Evolutionary conservation across 306 rosid genomes (phyloP), one percentile per base, ranked within the genome.

Genomic region (Lupinus albus): DNA sequence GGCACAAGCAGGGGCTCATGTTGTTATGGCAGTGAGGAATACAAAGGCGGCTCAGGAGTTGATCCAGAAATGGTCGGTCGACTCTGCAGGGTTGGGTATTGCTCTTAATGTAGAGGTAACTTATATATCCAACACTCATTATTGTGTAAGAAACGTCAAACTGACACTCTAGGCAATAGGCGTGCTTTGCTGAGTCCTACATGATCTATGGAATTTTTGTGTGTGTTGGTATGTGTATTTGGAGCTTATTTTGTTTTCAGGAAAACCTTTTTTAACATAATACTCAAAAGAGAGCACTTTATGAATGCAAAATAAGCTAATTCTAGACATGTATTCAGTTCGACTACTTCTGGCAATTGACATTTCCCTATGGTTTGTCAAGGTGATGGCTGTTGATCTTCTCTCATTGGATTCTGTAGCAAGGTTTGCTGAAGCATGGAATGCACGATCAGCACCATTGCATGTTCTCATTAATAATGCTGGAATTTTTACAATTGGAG

Each of bases 1-100:
- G 84, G 99, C 99, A 41, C 87, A 90, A 76, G 64, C 94, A 5
- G 99, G 99, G 55, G 99, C 96, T 11, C 96, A 93, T 81, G 97
- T 93, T 69, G 89, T 93, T 57, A 93, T 93, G 99, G 97, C 99
- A 2, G 99, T 93, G 68, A 93, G 99, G 91, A 93, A 93, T 70
- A 76, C 89, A 8, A 83, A 90, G 58, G 88, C 80, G 9, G 99
- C 96, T 32, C 78, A 68, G 12, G 97, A 86, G 36, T 78, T 93
- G 87, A 90, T 93, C 67, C 94, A 82, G 81, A 84, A 85, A 61
- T 93, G 99, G 99, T 97, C 90, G 83, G 76, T 65, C 47, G 96
- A 90, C 61, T 86, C 96, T 86, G 76, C 82, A 32, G 97, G 89
- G 73, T 65, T 70, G 79, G 89, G 97, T 49, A 86, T 93, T 57